Base-by-base conservation (phyloP, 768 basidiomycete genomes). In the Suillus tomentosus region DNA sequence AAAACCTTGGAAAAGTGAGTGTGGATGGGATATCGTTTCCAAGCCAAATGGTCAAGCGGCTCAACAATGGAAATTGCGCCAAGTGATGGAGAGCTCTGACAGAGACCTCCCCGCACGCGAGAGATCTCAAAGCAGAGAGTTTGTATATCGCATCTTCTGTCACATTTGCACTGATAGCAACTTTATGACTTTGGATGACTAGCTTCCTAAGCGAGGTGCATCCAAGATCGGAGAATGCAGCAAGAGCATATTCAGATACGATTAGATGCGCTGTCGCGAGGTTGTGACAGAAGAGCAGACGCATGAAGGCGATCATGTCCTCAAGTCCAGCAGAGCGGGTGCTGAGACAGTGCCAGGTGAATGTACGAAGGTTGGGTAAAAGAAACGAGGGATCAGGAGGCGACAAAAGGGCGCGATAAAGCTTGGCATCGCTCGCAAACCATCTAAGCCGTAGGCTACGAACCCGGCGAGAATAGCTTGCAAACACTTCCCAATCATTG, bases 371-470 rank as follows among this genome's bases (percentile, higher is more conserved):
- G 71, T 63, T 7, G 74, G 74, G 62, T 73, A 74, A 1, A 71
- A 61, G 60, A 67, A 57, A 15, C 57, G 60, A 54, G 69, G n/a
- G 27, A 62, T 57, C 5, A 0, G 73, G 73, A 0, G 67, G 71
- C 0, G 50, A 36, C 0, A 66, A 47, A 42, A 74, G 72, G 0
- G 66, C 63, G 47, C 19, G 4, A 51, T 74, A 74, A 13, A 74
- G 72, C 19, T 56, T 64, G 2, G 55, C 53, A 48, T 74, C 66
- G 1, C 72, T 74, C 3, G 70, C 74, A 19, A 58, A 56, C 73
- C 69, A 64, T 75, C 73, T 40, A 72, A 76, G 60, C 72, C 72
- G 24, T 51, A 74, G 60, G n/a, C 71, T 76, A 37, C 73, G 75
- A 6, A 74, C 73, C 22, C 74, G 70, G 34, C 66, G 70, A 19